phyloP scores from a whole-genome alignment of 2,329 filamentous ascomycete genomes.

The Neonectria punicea region DNA sequence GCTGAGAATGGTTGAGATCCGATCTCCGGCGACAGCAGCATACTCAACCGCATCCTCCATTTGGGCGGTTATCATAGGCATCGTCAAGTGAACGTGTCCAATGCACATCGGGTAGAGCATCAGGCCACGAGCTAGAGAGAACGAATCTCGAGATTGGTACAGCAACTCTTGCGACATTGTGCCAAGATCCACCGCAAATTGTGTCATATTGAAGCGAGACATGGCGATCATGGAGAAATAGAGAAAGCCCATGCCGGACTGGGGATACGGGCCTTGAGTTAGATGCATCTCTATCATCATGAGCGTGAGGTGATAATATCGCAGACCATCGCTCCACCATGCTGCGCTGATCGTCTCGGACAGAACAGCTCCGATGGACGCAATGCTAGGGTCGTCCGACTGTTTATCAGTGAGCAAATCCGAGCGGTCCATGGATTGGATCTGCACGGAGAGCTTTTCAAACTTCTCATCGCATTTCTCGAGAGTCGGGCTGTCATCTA shows the following conservation, averaged over 20 bases:
- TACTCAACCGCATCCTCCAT: conserved; percentile 75
- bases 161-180: conserved; percentile 72
- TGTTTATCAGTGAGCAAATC: conserved; percentile 56
- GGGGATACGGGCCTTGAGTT: conserved; percentile 71
- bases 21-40: conserved; percentile 74
- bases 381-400: conserved; percentile 63
- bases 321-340: conserved; percentile 77
- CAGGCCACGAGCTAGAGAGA: conserved; percentile 74
- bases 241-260: conserved; percentile 75
- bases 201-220: conserved; percentile 75
- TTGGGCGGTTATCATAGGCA: conserved; percentile 66
- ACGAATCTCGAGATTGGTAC: conserved; percentile 69
- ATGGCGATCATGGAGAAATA: conserved; percentile 75
- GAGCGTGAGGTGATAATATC: conserved; percentile 78
- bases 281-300: conserved; percentile 75
- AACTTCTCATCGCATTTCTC: conserved; percentile 84
- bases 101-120: conserved; percentile 77
- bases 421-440: conserved; percentile 66
- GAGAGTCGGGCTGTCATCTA: conserved; percentile 74
- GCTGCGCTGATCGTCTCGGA: conserved; percentile 76
- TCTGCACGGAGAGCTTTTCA: conserved; percentile 66
- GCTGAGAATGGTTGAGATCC: conserved; percentile 76
- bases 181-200: conserved; percentile 74
- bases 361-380: conserved; percentile 75
- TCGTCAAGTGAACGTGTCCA: conserved; percentile 74